phyloP scores from a whole-genome alignment of 257 asterid genomes.

The Capsicum rhomboideum region DNA sequence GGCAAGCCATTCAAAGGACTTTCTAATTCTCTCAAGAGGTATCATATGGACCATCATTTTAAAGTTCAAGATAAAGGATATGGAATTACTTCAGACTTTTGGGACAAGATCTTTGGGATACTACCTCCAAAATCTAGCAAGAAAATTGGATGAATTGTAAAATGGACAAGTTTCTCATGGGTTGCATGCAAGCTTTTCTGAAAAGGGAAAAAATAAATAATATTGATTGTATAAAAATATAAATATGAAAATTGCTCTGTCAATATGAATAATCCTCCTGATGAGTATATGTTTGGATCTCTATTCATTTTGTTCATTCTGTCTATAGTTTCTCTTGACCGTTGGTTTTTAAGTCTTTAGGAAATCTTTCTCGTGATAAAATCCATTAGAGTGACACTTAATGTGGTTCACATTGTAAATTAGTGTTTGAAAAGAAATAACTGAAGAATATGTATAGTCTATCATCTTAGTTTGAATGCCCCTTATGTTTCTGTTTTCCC shows the following conservation, averaged over 20 bases:
- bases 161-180: background rate
- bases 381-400: background rate
- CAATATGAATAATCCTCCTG: background rate
- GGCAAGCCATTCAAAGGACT: conserved; percentile 60
- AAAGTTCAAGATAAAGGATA: conserved; percentile 77
- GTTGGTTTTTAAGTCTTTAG: background rate
- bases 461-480: background rate
- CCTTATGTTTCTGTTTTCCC: background rate
- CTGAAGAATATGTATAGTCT: background rate
- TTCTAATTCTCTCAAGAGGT: conserved; percentile 66
- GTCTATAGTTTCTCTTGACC: background rate
- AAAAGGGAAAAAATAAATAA: background rate
- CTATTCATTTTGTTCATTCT: background rate
- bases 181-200: background rate
- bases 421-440: background rate
- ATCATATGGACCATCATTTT: conserved; percentile 89
- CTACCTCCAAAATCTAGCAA: conserved; percentile 35
- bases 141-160: background rate
- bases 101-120: conserved; percentile 89
- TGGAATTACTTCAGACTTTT: conserved; percentile 80
- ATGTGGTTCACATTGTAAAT: background rate
- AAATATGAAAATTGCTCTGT: background rate
- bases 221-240: background rate
- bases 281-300: background rate
- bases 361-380: background rate